Conservation (phyloP, 306 rosid species). For the Citrullus amarus region DNA sequence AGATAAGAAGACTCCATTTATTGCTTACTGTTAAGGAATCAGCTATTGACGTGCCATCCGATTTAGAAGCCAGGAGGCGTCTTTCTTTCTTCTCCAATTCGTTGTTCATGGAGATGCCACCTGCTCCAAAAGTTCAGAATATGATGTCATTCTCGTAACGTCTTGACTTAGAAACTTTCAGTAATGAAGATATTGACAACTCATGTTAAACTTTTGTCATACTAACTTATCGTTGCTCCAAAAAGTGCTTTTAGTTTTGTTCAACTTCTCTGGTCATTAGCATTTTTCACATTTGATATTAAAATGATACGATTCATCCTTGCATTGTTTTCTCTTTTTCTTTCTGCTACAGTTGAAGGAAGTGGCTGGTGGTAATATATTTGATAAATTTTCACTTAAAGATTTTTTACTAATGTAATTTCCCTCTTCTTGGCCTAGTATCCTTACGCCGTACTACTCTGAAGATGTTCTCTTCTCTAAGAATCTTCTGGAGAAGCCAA, state of each 20-base stretch:
- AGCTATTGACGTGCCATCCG: slow-evolving; percentile 94
- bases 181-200: slow-evolving; percentile 5
- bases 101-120: slow-evolving; percentile 93
- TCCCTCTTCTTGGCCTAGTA: slow-evolving; percentile 35
- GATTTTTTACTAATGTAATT: not conserved
- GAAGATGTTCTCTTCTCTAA: slow-evolving; percentile 80
- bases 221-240: not conserved
- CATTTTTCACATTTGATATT: not conserved
- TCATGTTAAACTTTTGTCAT: not conserved
- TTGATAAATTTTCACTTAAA: not conserved
- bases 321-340: not conserved
- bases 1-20: slow-evolving; percentile 79
- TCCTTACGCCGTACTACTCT: slow-evolving; percentile 67
- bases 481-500: slow-evolving; percentile 37
- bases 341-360: not conserved
- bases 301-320: not conserved
- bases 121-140: slow-evolving; percentile 84
- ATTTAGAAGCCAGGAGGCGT: slow-evolving; percentile 94
- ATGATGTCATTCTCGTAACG: slow-evolving; percentile 97
- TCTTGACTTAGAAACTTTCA: not conserved
- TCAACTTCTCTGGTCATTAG: not conserved
- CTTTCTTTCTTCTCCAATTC: slow-evolving; percentile 92
- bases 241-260: not conserved
- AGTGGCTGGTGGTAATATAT: not conserved
- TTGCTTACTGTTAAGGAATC: slow-evolving; percentile 93